Conservation (phyloP, 202 grass and related monocot genomes). For the Hordeum pubiflorum region DNA sequence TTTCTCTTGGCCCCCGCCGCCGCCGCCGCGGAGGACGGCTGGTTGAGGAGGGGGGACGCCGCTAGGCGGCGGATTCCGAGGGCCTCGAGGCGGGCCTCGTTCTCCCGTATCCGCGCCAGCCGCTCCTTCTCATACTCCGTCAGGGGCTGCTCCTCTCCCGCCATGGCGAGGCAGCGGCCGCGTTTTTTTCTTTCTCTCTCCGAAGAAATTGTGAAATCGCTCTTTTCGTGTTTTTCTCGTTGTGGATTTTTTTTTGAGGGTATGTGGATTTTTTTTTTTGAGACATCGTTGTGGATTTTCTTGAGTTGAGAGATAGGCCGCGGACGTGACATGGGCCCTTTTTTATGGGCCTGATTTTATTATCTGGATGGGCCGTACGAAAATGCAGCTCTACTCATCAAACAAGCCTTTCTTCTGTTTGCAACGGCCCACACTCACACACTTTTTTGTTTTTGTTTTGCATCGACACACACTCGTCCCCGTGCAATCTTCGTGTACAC, state of each 20-base stretch:
- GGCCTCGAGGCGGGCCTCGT: slow-evolving; percentile 59
- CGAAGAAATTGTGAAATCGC: not conserved
- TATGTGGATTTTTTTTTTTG: too few species aligned
- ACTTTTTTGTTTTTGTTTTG: too few species aligned
- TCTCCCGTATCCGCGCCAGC: slow-evolving; percentile 61
- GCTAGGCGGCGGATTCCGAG: slow-evolving; percentile 54
- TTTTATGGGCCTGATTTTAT: not conserved
- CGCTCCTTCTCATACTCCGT: slow-evolving; percentile 75
- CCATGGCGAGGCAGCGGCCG: slow-evolving; percentile 32
- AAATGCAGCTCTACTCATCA: too few species aligned
- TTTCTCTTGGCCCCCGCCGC: slow-evolving; percentile 6
- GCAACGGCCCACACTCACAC: too few species aligned
- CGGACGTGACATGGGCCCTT: not conserved
- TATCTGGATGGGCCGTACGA: not conserved
- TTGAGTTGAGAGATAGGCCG: not conserved
- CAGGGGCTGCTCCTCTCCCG: slow-evolving; percentile 20
- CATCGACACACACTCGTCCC: too few species aligned
- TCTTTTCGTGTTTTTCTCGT: not conserved
- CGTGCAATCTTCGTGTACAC: too few species aligned
- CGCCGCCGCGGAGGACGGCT: slow-evolving; percentile 3
- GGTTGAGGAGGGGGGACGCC: slow-evolving; percentile 36
- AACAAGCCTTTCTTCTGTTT: too few species aligned
- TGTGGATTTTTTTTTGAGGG: not conserved
- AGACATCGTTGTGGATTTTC: not conserved
- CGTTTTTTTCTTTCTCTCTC: too few species aligned